Evolutionary conservation across 768 basidiomycete species (phyloP).

Genomic region (Leccinum boreale): DNA sequence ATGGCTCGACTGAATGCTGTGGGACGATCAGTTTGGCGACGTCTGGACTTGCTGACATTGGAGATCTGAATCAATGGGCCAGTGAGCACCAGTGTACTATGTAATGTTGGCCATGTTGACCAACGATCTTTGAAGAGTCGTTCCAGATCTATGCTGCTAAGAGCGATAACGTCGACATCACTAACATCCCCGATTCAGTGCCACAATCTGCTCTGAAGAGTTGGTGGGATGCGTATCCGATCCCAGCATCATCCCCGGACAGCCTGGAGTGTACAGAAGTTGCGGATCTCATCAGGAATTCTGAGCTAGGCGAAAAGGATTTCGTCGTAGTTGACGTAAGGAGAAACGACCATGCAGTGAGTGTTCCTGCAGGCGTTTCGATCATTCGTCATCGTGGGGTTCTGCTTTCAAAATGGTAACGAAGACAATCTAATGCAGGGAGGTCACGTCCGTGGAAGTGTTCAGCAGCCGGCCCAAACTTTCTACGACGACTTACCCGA

Average conservation of each 20-base stretch:
- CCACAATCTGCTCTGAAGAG: constrained; percentile 29
- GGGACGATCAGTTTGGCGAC: background rate
- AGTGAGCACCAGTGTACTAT: constrained; percentile 29
- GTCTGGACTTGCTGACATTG: constrained; percentile 4
- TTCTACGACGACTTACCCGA: constrained; percentile 44
- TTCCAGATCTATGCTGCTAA: constrained; percentile 49
- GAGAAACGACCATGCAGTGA: constrained; percentile 43
- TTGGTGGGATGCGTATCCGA: constrained; percentile 58
- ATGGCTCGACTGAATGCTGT: constrained; percentile 15
- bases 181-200: background rate
- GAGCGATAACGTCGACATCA: background rate
- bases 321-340: constrained; percentile 52
- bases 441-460: constrained; percentile 51
- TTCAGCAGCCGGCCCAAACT: constrained; percentile 47
- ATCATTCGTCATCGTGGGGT: background rate
- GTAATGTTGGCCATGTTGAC: background rate
- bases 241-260: constrained; percentile 28
- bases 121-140: constrained; percentile 33
- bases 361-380: constrained; percentile 8
- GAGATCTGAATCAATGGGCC: constrained; percentile 44
- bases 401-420: background rate
- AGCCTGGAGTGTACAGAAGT: constrained; percentile 37
- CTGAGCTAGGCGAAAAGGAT: constrained; percentile 11
- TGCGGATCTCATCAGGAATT: constrained; percentile 27
- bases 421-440: constrained; percentile 34